These are phyloP conservation scores for Plasmopara viticola DNA, from an alignment of 352 stramenopile genomes.

Conservation along the genomic window DNA sequence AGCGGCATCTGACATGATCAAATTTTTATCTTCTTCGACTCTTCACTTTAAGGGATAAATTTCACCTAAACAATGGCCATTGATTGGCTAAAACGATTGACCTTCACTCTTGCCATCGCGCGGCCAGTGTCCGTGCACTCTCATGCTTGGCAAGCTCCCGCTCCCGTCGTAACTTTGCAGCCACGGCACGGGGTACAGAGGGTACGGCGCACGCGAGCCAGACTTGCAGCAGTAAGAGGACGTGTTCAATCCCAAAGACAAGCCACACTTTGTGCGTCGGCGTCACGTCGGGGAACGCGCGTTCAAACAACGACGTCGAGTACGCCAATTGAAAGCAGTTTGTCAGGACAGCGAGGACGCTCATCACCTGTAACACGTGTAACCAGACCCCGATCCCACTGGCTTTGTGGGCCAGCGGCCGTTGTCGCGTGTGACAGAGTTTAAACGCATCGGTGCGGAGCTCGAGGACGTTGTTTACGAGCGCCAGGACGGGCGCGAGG, in stretches of 20 bases:
- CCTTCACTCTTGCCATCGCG: constrained; percentile 14
- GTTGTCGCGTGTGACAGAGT: constrained; percentile 87
- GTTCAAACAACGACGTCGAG: constrained; percentile 66
- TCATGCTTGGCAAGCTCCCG: constrained; percentile 61
- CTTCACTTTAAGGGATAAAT: constrained; percentile 7
- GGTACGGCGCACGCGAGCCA: constrained; percentile 57
- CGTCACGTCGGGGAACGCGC: constrained; percentile 27
- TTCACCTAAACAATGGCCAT: not conserved
- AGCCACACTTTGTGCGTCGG: constrained; percentile 66
- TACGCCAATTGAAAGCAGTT: constrained; percentile 93
- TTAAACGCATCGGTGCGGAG: constrained; percentile 94
- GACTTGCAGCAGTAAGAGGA: constrained; percentile 56
- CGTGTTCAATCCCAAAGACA: constrained; percentile 69
- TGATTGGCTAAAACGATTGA: constrained; percentile 3
- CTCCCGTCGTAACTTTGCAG: constrained; percentile 42
- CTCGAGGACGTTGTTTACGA: constrained; percentile 91
- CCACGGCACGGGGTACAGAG: constrained; percentile 45
- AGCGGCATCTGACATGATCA: constrained; percentile 49
- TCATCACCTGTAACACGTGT: constrained; percentile 92
- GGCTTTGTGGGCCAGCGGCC: constrained; percentile 88
- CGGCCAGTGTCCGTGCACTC: constrained; percentile 56
- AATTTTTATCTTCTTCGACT: constrained; percentile 13
- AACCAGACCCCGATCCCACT: constrained; percentile 89
- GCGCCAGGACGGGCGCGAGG: constrained; percentile 89
- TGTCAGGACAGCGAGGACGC: constrained; percentile 91